Percentiles rank a stretch among this genome's conserved stretches.
These are phyloP conservation scores for Rhizopogon vinicolor DNA, from an alignment of 768 basidiomycete species.

Conservation along the genomic window DNA sequence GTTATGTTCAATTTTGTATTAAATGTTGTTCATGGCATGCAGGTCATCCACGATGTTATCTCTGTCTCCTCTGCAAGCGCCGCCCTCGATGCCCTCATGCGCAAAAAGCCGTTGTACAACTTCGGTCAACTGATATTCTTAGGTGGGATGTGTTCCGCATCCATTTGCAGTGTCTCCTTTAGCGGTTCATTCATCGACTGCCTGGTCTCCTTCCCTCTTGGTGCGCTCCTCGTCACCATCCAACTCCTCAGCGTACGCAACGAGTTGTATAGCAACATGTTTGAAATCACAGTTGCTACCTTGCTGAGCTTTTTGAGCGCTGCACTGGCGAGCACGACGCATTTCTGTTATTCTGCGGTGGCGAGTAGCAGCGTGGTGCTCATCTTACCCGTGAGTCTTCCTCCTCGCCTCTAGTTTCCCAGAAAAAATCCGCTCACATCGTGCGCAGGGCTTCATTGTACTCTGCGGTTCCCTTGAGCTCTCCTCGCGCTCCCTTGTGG, in stretches of 20 bases:
- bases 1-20: conserved; percentile 8
- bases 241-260: conserved; percentile 71
- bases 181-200: conserved; percentile 76
- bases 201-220: conserved; percentile 68
- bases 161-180: conserved; percentile 72
- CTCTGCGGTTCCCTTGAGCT: conserved; percentile 74
- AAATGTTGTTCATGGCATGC: background rate
- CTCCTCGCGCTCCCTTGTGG: conserved; percentile 74
- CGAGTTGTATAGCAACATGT: conserved; percentile 77
- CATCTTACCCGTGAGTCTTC: conserved; percentile 61
- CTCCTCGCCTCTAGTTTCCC: background rate
- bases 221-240: conserved; percentile 65
- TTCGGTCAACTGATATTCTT: conserved; percentile 61
- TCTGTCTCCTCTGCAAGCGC: conserved; percentile 70
- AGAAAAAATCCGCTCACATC: conserved; percentile 1
- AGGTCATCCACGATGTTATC: conserved; percentile 82
- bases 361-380: conserved; percentile 75
- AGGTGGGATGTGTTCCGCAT: conserved; percentile 72
- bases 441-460: conserved; percentile 54
- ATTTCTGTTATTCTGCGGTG: conserved; percentile 79
- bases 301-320: conserved; percentile 78
- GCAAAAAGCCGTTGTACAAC: conserved; percentile 53
- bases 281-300: conserved; percentile 79
- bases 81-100: conserved; percentile 73
- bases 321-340: conserved; percentile 60